phyloP scores from a whole-genome alignment of 257 asterid genomes.

The Rehmannia glutinosa region DNA sequence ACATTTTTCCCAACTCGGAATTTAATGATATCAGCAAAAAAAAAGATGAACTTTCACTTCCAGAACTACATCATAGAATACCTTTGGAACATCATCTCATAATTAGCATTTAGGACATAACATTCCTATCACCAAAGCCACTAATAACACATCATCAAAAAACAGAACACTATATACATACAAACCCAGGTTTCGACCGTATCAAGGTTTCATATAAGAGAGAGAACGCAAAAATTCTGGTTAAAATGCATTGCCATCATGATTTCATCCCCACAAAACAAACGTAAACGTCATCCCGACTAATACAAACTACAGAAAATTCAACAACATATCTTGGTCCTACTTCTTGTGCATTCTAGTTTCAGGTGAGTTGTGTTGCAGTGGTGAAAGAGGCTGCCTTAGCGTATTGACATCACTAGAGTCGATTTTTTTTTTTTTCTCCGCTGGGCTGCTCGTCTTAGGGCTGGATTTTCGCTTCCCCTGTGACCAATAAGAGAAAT shows the following conservation, averaged over 20 bases:
- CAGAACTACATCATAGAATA: too few species aligned
- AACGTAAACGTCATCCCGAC: neutral
- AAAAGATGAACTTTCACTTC: too few species aligned
- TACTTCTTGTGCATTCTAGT: slow-evolving; percentile 51
- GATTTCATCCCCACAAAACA: neutral
- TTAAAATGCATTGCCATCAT: neutral
- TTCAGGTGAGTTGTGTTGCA: slow-evolving; percentile 62
- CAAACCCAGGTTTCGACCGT: neutral
- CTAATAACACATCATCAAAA: too few species aligned
- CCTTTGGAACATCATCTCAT: too few species aligned
- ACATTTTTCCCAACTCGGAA: too few species aligned
- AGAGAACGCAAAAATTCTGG: neutral
- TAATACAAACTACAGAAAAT: slow-evolving; percentile 15
- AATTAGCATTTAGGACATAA: too few species aligned
- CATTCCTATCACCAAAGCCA: too few species aligned
- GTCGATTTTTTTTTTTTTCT: slow-evolving; percentile 54
- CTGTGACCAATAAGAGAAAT: slow-evolving; percentile 27
- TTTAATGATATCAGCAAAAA: too few species aligned
- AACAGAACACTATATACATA: too few species aligned
- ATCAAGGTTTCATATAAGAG: too few species aligned
- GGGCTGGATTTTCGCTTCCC: slow-evolving; percentile 76
- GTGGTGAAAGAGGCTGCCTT: slow-evolving; percentile 76
- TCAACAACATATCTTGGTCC: neutral
- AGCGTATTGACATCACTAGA: slow-evolving; percentile 41
- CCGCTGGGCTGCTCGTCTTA: slow-evolving; percentile 48